phyloP scores from a whole-genome alignment of 2,329 filamentous ascomycete genomes.

The Anthostomella pinea region DNA sequence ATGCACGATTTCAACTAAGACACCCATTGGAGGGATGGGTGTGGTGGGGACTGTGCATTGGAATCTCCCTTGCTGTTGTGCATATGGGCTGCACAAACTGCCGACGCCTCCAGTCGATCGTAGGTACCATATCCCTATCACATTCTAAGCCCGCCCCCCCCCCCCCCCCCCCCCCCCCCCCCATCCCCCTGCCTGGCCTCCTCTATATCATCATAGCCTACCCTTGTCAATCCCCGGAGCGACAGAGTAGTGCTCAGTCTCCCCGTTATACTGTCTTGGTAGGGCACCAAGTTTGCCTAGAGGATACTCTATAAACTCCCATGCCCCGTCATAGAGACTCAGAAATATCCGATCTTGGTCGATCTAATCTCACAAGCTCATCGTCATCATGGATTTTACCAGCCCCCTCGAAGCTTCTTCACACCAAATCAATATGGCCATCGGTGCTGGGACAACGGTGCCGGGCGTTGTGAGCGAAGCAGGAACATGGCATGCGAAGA shows the following conservation, averaged over 20 bases:
- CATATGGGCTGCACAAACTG: constrained; percentile 30
- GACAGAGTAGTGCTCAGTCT: constrained; percentile 12
- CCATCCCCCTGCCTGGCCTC: constrained; percentile 15
- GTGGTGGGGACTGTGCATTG: constrained; percentile 11
- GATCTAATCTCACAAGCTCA: constrained; percentile 8
- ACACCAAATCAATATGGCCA: constrained; percentile 9
- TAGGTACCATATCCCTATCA: constrained; percentile 29
- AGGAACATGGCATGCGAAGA: constrained; percentile 14
- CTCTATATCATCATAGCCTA: constrained; percentile 12
- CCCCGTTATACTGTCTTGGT: constrained; percentile 18
- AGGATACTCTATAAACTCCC: constrained; percentile 25
- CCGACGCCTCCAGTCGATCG: constrained; percentile 19
- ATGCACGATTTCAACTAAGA: constrained; percentile 25
- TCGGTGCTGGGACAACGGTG: constrained; percentile 4
- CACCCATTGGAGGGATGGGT: constrained; percentile 15
- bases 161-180: constrained; percentile 17
- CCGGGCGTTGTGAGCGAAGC: constrained; percentile 13
- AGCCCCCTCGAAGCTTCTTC: constrained; percentile 12
- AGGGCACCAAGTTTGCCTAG: constrained; percentile 11
- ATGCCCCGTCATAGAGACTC: constrained; percentile 24
- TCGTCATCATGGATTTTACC: constrained; percentile 23
- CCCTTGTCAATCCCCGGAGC: constrained; percentile 23
- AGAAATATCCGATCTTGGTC: constrained; percentile 19
- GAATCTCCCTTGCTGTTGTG: constrained; percentile 33
- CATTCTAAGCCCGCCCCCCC: constrained; percentile 15